Evolutionary conservation across 192 early-diverging fungal genomes (phyloP), one percentile per base, ranked within the genome.

Genomic region (Rhizoclosmatium globosum): DNA sequence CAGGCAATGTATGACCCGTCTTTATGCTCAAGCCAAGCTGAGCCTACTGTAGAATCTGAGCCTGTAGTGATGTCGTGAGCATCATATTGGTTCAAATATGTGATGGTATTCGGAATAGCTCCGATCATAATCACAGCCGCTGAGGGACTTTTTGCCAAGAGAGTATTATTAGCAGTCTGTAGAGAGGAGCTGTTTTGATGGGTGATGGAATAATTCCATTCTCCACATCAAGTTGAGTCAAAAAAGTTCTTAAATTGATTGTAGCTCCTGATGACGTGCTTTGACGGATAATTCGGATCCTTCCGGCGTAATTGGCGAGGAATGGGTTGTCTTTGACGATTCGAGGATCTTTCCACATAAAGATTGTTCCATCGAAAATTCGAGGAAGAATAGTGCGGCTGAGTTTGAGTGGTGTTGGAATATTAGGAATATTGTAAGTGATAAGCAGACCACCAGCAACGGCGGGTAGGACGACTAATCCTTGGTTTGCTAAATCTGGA

Each of bases 311-410:
- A 64, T 64, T 64, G 21, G 61, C 61, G 13, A 64, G 21, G 39
- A 64, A 64, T 19, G 61, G 39, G 39, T 64, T 64, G 7, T 64
- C 61, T 38, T 21, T 41, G 7, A 64, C 7, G 39, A 64, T 6
- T 7, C 7, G 13, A 21, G 61, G 61, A 64, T 64, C 23, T 17
- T 64, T 64, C 61, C 61, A 64, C 21, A 17, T 6, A 0, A 21
- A 17, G 11, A 64, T 64, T 64, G 61, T 64, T 6, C 61, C 61
- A 41, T 64, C 61, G 21, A 19, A 64, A 64, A 64, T 64, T 38
- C 61, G 61, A 11, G 61, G 61, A 21, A 64, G 61, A 38, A 41
- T 21, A 7, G 21, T 21, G 61, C 61, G 61, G 21, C 11, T 17
- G 7, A 64, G 39, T 21, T 21, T 7, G 11, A 64, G 11, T 7